Percentiles rank a stretch among this genome's conserved stretches.
These are phyloP conservation scores for Eimeria zaria DNA, from an alignment of 169 alveolate genomes.

Conservation along the genomic window DNA sequence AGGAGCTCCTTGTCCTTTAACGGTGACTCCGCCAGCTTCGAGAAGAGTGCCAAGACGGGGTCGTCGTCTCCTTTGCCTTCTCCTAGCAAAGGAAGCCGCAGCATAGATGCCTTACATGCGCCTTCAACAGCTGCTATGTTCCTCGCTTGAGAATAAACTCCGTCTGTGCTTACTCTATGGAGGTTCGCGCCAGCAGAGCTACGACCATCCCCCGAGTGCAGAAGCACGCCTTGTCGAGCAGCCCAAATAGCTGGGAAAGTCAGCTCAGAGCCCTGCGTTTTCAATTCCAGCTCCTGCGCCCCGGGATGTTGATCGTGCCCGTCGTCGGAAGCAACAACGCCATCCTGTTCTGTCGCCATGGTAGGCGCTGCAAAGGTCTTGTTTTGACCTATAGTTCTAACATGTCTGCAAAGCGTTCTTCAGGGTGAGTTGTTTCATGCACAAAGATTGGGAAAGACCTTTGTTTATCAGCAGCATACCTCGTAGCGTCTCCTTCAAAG, in stretches of 20 bases:
- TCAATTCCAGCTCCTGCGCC: background rate
- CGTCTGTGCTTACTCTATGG: background rate
- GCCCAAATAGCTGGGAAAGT: background rate
- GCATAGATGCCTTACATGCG: background rate
- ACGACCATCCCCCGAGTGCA: background rate
- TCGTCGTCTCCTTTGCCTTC: slow-evolving; percentile 28
- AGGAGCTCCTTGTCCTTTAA: slow-evolving; percentile 49
- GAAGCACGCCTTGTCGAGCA: background rate
- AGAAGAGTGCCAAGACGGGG: slow-evolving; percentile 38
- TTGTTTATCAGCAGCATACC: too few relatives aligned
- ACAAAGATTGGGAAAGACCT: too few relatives aligned
- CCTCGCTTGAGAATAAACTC: background rate
- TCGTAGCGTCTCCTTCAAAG: too few relatives aligned
- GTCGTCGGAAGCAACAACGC: too few relatives aligned
- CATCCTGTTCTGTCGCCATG: too few relatives aligned
- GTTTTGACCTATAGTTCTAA: too few relatives aligned
- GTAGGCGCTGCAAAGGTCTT: too few relatives aligned
- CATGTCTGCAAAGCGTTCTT: too few relatives aligned
- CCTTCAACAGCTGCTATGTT: background rate
- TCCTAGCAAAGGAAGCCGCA: slow-evolving; percentile 15
- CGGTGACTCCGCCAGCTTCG: slow-evolving; percentile 54
- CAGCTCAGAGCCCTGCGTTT: background rate
- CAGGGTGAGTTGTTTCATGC: too few relatives aligned
- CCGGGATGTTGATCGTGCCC: too few relatives aligned
- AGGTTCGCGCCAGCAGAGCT: background rate